Base-by-base conservation (phyloP, 164 flowering plant species). In the Tetrastigma voinierianum region DNA sequence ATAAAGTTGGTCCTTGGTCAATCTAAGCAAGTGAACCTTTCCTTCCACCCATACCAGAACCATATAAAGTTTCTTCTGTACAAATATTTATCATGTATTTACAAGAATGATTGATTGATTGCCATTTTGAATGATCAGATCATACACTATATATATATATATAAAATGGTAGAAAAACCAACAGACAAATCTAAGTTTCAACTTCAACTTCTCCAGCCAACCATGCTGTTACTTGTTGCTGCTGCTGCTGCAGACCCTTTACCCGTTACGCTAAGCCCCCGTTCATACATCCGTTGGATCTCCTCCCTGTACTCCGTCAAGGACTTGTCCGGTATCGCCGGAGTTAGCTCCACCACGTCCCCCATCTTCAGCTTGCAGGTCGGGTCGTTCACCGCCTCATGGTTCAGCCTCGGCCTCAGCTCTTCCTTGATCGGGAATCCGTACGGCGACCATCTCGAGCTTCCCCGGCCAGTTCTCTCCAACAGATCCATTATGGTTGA, bases 281-380 rank as follows among this genome's bases (percentile, higher is more conserved):
- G 66, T 57, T 88, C 80, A 57, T 92, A 96, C 99, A 96, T 92
- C 1, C 99, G 88, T 76, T 89, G 89, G 59, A 95, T 92, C 81
- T 88, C 93, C 72, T 92, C 96, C 74, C 97, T 83, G 76, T 85
- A 92, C 66, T 81, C 91, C 0, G 77, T 81, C 77, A 95, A 62
- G 8, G 93, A 89, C 70, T 87, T 84, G 70, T 89, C 89, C 0
- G 98, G 84, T 52, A 96, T 83, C 58, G 92, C 71, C 0, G 96
- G 98, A 17, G 93, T 84, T n/a, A 96, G 79, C 71, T 96, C 96
- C 65, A 96, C 86, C 19, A 92, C 88, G 72, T 90, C 99, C 32
- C 98, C 99, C 99, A 92, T 96, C 69, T 82, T 87, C 68, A 96
- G 79, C 80, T 82, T 87, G 76, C 86, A 74, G 8, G 68, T 67